A percentile compares a stretch with the other conserved stretches of the same genome.
phyloP scores from a whole-genome alignment of 306 rosid genomes.

The Oemleria cerasiformis region DNA sequence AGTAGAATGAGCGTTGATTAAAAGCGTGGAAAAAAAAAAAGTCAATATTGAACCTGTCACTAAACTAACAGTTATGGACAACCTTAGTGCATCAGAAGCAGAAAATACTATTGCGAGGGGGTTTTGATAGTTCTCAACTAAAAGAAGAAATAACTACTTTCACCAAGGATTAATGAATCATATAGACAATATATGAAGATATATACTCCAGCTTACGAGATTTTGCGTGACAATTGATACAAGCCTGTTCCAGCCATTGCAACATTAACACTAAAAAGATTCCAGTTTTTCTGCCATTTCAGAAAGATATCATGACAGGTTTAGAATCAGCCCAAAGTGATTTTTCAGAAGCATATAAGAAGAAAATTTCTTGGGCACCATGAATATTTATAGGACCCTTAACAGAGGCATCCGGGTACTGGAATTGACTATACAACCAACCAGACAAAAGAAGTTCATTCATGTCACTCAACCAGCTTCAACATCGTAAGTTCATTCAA shows the following conservation, averaged over 20 bases:
- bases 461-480: background rate
- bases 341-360: background rate
- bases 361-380: no score
- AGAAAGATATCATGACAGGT: background rate
- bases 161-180: background rate
- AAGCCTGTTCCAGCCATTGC: conserved; percentile 26
- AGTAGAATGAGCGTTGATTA: background rate
- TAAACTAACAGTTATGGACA: background rate
- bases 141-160: background rate
- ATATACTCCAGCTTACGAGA: conserved; percentile 7
- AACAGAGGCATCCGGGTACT: background rate
- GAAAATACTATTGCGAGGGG: background rate
- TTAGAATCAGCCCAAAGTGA: background rate
- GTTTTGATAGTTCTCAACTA: background rate
- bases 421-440: background rate
- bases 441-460: background rate
- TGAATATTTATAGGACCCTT: background rate
- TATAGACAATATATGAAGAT: background rate
- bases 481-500: background rate
- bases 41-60: background rate
- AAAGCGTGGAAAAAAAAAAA: background rate
- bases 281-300: conserved; percentile 26
- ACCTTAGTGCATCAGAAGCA: no score
- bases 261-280: conserved; percentile 21
- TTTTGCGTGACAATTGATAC: conserved; percentile 20